Evolutionary conservation across 2,329 filamentous ascomycete genomes (phyloP).

Genomic region (Microsporum canis): DNA sequence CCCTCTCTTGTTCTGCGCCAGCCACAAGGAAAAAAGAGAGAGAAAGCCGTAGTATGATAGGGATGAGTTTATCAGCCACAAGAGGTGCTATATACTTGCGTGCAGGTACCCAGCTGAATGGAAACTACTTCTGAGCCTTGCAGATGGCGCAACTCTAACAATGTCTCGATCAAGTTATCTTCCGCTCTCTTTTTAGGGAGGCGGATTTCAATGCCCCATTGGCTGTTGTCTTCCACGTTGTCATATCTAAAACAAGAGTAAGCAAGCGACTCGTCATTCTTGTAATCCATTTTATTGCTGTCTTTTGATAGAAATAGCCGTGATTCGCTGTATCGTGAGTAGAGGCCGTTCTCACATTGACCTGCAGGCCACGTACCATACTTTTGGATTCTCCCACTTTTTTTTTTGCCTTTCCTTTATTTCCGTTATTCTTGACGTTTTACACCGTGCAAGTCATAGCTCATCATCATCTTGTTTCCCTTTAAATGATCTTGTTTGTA

Average conservation of each 20-base stretch:
- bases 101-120: not conserved
- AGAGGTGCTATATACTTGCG: not conserved
- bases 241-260: not conserved
- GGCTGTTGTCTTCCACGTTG: not conserved
- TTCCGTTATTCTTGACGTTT: not conserved
- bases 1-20: not conserved
- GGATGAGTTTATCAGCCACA: not conserved
- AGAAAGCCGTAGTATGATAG: not conserved
- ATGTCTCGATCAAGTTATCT: not conserved
- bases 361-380: too few species aligned
- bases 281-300: not conserved
- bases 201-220: not conserved
- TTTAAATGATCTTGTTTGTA: not conserved
- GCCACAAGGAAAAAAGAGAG: not conserved
- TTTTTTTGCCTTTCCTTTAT: not conserved
- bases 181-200: not conserved
- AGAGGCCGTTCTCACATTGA: too few species aligned
- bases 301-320: too few species aligned
- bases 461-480: not conserved
- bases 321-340: not conserved
- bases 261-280: not conserved
- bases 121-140: slow-evolving; percentile 1
- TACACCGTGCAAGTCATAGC: not conserved
- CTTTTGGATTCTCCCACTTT: not conserved
- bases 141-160: not conserved